Base-by-base conservation (phyloP, 1,139 yeast species). In the Arxiozyma heterogenica region DNA sequence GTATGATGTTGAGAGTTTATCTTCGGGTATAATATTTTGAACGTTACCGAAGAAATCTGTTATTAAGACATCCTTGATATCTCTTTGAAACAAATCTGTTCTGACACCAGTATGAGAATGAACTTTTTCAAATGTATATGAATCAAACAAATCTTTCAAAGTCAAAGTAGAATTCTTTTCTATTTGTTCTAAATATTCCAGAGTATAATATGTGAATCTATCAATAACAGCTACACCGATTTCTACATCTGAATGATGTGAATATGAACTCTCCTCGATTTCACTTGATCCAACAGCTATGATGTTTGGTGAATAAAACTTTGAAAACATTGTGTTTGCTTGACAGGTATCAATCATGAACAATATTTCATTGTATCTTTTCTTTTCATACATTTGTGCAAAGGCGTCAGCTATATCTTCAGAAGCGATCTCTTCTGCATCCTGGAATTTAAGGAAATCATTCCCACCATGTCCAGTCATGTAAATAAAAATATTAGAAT, bases 401-500 rank as follows among this genome's bases (percentile, higher is more conserved):
- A 93, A 89, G 1, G 98, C 98, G 71, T 93, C 96, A 0, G 98
- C 98, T 59, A 93, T 80, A 70, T 93, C 99, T 72, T 88, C 85
- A 17, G 96, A 85, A 1, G 96, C 91, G 55, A 93, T 90, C 68
- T 93, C 98, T 69, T 94, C 98, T 3, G 98, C 97, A 67, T 93
- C 99, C 71, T 93, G 99, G 71, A 93, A 93, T 71, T 93, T 93
- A 63, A 94, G 78, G 70, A 93, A 93, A 70, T 93, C 98, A 65
- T 91, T 90, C 53, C 99, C 99, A 18, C 99, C 99, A 71, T 93
- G 99, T 18, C 99, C 99, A 0, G 98, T 94, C 83, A 93, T 79
- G 70, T 94, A 93, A 44, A 93, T 86, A 70, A 93, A 88, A 51
- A 93, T 89, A 68, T 93, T 93, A 22, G 96, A 88, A 66, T 90